Evolutionary conservation across 2,329 filamentous ascomycete species (phyloP).

Genomic region (Sporothrix variecibatus): DNA sequence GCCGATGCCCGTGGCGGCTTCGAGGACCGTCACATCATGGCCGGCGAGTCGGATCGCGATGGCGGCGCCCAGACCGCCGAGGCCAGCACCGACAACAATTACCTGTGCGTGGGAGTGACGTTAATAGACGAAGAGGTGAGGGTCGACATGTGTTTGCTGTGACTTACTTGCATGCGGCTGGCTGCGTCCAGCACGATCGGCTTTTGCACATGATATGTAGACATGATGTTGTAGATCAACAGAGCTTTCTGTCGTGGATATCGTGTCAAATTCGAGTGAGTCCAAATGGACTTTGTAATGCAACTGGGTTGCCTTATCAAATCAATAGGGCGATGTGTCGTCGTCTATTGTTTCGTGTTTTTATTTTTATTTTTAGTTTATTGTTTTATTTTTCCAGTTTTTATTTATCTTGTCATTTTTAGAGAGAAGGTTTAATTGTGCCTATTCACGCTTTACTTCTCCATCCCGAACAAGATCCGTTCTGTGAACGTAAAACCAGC

Average conservation of each 20-base stretch:
- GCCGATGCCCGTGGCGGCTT: constrained; percentile 27
- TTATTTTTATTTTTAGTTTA: not conserved
- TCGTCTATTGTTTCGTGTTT: not conserved
- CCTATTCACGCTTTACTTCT: not conserved
- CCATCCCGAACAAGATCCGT: not conserved
- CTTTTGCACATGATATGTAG: not conserved
- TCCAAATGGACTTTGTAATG: not conserved
- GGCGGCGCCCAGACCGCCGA: constrained; percentile 29
- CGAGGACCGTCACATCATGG: constrained; percentile 28
- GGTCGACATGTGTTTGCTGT: not conserved
- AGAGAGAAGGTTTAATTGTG: not conserved
- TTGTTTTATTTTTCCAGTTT: not conserved
- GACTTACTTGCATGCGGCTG: not conserved
- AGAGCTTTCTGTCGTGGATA: not conserved
- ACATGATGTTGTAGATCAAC: not conserved
- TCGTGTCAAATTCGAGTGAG: not conserved
- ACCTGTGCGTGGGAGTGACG: constrained; percentile 19
- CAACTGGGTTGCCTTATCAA: not conserved
- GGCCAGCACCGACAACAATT: constrained; percentile 31
- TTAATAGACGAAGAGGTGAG: not conserved
- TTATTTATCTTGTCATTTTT: not conserved
- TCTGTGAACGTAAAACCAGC: not conserved
- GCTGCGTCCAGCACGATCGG: not conserved
- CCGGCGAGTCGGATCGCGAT: constrained; percentile 28
- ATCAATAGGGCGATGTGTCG: not conserved